Evolutionary conservation across 1,284 basidiomycete species (phyloP), one percentile per base, ranked within the genome.

Genomic region (Sanguinoderma infundibulare): DNA sequence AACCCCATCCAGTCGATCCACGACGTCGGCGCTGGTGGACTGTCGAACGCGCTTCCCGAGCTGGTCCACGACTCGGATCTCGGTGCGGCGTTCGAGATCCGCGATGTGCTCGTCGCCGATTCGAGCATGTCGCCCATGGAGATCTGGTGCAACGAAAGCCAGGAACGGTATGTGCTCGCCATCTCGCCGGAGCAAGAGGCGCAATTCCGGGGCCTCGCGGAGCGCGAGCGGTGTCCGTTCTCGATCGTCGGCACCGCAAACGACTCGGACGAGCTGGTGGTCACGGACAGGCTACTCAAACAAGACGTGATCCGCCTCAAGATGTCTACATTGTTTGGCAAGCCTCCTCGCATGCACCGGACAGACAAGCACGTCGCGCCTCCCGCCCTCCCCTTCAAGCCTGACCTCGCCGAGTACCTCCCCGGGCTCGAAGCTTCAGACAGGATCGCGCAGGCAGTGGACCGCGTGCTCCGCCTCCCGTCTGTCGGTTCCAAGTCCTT

Each of bases 81-180:
- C 8, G 98, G 98, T 30, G 98, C 94, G 2, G 83, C 75, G n/a
- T 96, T 98, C 72, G 97, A 99, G 80, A 96, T 99, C 70, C 84
- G 97, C 20, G 93, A 98, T 69, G 89, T 99, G 8, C 85, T 94
- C 28, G 87, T 98, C 49, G 97, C 95, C 39, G 98, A 99, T 75
- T 83, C 86, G 34, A 90, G 91, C 50, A 95, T 99, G 94, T 96
- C 94, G 9, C 98, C 97, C 0, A 98, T 99, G 96, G 97, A 98
- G 79, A 98, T 99, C 63, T 99, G 97, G 97, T 99, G 98, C 77
- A 99, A 99, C 77, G 98, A 99, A 79, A 94, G 90, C 67, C 97
- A 99, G 79, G 97, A 99, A 74, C 90, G 98, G 47, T 99, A 99
- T 73, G 98, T 99, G 35, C 84, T 99, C 34, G 98, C 95, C 17